Base-by-base conservation (phyloP, 179 eudicot genomes). In the Spergularia azorica region DNA sequence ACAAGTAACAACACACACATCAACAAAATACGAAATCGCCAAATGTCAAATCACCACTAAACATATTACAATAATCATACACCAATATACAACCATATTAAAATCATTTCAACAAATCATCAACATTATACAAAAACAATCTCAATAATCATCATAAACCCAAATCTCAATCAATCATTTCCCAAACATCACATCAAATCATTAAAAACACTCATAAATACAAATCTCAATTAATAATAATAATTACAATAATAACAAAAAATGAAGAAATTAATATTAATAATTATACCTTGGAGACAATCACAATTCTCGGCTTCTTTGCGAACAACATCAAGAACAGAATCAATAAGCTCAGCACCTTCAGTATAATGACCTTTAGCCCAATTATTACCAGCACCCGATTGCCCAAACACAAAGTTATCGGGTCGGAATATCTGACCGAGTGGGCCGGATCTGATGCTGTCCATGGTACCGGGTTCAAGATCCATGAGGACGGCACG, bases 241-340 rank as follows among this genome's bases (percentile, higher is more conserved):
- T 12, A 39, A 32, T 9, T n/a, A n/a, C n/a, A 32, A 11, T 2
- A 17, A n/a, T 0, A 20, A 51, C 3, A 50, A 50, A 21, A 50
- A 46, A 21, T 21, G 21, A 21, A 0, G 21, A 21, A 21, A 21
- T 21, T n/a, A 26, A 9, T 15, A 69, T 26, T 26, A 26, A 26
- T 26, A 26, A 26, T 26, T 26, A 32, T 9, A 9, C 95, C 93
- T 89, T 89, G 95, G 69, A 91, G 79, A 14, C 88, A 85, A 78
- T 89, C 93, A 78, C 91, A 89, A 77, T 86, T 89, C 87, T 90
- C 95, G 5, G 90, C 93, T 80, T 88, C 93, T 64, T 89, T 89
- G 3, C 93, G 59, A 15, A 89, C 93, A 70, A 91, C 95, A 83
- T 91, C 95, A 57, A 91, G 93, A 76, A 91, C 93, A 20, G 93